A percentile compares a stretch with the other conserved stretches of the same genome.
Evolutionary conservation across 106 monocot species (phyloP).

Genomic region (Apostasia ramifera): DNA sequence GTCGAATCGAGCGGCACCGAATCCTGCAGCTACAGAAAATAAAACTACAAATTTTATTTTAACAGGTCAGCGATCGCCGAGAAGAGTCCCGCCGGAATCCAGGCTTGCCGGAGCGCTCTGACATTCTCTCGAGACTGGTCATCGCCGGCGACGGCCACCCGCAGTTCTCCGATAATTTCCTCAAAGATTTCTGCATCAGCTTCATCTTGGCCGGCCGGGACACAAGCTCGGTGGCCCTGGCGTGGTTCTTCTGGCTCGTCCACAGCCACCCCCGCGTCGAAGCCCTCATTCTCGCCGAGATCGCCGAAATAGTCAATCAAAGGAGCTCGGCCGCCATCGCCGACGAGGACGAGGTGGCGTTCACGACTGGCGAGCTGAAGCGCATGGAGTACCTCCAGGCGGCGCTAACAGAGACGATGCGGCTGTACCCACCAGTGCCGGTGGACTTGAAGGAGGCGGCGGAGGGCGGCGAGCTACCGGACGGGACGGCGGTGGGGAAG

Average conservation of each 20-base stretch:
- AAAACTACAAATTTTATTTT: too few species aligned
- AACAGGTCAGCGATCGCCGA: too few species aligned
- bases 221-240: slow-evolving; percentile 85
- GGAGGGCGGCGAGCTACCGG: slow-evolving; percentile 70
- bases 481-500: slow-evolving; percentile 42
- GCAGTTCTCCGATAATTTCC: slow-evolving; percentile 52
- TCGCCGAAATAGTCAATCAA: slow-evolving; percentile 17
- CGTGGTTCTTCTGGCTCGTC: slow-evolving; percentile 97
- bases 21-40: too few species aligned
- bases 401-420: slow-evolving; percentile 65
- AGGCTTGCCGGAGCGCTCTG: slow-evolving; percentile 22
- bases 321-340: neutral
- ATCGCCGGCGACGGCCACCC: neutral
- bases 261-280: slow-evolving; percentile 46
- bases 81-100: slow-evolving; percentile 26
- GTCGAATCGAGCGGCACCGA: too few species aligned
- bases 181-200: slow-evolving; percentile 92
- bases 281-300: slow-evolving; percentile 40
- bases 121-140: slow-evolving; percentile 70
- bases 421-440: slow-evolving; percentile 91
- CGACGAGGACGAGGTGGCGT: slow-evolving; percentile 6
- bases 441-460: slow-evolving; percentile 74
- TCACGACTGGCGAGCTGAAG: slow-evolving; percentile 48
- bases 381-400: slow-evolving; percentile 85
- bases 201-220: slow-evolving; percentile 89